Evolutionary conservation across 495 filamentous ascomycete species (phyloP).

Genomic region (Aspergillus diversus): DNA sequence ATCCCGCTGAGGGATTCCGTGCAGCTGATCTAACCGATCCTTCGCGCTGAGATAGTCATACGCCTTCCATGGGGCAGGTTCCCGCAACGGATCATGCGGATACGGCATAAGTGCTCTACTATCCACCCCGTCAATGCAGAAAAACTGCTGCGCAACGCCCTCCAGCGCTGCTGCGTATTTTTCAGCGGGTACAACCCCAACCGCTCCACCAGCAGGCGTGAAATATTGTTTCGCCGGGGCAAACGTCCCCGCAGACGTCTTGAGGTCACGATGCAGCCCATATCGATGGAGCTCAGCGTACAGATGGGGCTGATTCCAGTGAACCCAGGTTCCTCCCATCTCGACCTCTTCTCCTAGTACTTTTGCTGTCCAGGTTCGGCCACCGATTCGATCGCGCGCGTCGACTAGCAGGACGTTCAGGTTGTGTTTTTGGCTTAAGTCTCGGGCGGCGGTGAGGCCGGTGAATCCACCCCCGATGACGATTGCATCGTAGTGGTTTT

Average conservation of each 20-base stretch:
- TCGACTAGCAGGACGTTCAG: slow-evolving; percentile 33
- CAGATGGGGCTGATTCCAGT: slow-evolving; percentile 29
- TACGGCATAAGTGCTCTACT: slow-evolving; percentile 24
- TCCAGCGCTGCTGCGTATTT: slow-evolving; percentile 2
- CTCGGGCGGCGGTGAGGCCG: slow-evolving; percentile 32
- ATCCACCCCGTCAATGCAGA: slow-evolving; percentile 20
- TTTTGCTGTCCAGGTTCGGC: slow-evolving; percentile 33
- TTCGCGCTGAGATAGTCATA: slow-evolving; percentile 19
- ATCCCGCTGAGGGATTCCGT: slow-evolving; percentile 2
- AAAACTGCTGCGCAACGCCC: slow-evolving; percentile 14
- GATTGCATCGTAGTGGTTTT: slow-evolving; percentile 25
- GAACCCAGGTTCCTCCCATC: slow-evolving; percentile 41
- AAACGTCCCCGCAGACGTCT: slow-evolving; percentile 18
- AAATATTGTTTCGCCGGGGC: slow-evolving; percentile 16
- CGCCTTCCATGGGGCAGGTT: slow-evolving; percentile 17
- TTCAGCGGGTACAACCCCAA: background rate
- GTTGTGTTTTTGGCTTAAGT: slow-evolving; percentile 23
- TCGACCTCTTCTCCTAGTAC: slow-evolving; percentile 29
- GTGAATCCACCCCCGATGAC: slow-evolving; percentile 34
- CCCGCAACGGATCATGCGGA: slow-evolving; percentile 23
- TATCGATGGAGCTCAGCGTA: slow-evolving; percentile 31
- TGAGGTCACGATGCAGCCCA: slow-evolving; percentile 22
- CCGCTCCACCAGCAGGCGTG: slow-evolving; percentile 1
- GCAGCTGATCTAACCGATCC: slow-evolving; percentile 19
- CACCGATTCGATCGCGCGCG: slow-evolving; percentile 40